A percentile compares a stretch with the other conserved stretches of the same genome.
phyloP scores from a whole-genome alignment of 176 grass and related monocot species.

The Cenchrus fungigraminus region DNA sequence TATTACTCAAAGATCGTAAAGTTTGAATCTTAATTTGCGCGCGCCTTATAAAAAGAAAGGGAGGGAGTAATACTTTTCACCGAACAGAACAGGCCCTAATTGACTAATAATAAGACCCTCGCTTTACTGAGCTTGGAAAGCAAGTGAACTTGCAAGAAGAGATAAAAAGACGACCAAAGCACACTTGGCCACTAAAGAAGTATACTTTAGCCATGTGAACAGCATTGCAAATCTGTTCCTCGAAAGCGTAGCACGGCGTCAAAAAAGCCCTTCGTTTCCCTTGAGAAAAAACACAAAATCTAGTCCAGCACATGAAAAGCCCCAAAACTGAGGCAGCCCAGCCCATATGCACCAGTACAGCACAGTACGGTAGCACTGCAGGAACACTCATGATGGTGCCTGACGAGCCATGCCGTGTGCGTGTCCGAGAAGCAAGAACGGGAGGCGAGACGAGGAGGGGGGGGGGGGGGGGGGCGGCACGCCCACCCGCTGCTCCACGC shows the following conservation, averaged over 20 bases:
- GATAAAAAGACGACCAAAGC: constrained; percentile 36
- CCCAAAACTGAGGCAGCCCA: constrained; percentile 24
- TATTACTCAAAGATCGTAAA: too few species aligned
- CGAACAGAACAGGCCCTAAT: neutral
- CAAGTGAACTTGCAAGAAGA: constrained; percentile 3
- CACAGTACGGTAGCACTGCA: neutral
- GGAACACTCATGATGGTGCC: neutral
- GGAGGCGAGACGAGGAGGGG: neutral
- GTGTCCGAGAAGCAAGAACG: constrained; percentile 14
- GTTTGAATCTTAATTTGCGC: too few species aligned
- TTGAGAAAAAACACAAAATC: neutral
- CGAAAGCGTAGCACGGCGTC: constrained; percentile 38
- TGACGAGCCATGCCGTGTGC: constrained; percentile 43
- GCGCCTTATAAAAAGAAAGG: too few species aligned
- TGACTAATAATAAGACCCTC: neutral
- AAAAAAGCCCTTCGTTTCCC: neutral
- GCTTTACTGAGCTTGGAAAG: constrained; percentile 16
- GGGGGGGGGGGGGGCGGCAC: constrained; percentile 40
- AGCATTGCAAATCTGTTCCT: constrained; percentile 37
- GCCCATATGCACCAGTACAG: constrained; percentile 4
- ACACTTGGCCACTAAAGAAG: constrained; percentile 1
- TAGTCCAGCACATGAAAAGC: constrained; percentile 36
- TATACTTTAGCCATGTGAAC: neutral
- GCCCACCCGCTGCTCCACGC: constrained; percentile 38
- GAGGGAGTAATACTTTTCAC: too few species aligned